A percentile compares a stretch with the other conserved stretches of the same genome.
Evolutionary conservation across 2,329 filamentous ascomycete species (phyloP).

Genomic region (Pezicula neosporulosa): DNA sequence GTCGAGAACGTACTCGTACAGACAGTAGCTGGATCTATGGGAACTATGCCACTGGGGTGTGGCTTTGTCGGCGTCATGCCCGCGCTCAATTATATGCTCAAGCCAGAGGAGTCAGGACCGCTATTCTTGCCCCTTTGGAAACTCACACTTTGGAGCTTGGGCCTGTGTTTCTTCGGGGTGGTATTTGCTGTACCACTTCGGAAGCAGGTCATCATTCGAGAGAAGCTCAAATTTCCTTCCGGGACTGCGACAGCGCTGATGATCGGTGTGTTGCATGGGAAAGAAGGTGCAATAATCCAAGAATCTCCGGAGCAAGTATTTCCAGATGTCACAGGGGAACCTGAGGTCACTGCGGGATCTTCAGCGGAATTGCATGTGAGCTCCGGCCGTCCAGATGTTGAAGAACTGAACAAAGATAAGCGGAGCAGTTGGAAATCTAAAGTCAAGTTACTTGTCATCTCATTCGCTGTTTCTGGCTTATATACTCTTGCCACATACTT

Average conservation of each 20-base stretch:
- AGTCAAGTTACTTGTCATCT: slow-evolving; percentile 41
- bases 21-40: slow-evolving; percentile 91
- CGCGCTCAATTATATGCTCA: slow-evolving; percentile 82
- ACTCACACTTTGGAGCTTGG: slow-evolving; percentile 85
- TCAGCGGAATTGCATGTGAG: slow-evolving; percentile 2
- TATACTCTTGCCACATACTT: slow-evolving; percentile 89
- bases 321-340: not conserved
- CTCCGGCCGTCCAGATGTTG: slow-evolving; percentile 13
- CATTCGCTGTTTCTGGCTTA: slow-evolving; percentile 56
- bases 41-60: slow-evolving; percentile 93
- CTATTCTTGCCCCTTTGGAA: slow-evolving; percentile 70
- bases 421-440: slow-evolving; percentile 29
- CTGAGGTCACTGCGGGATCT: not conserved
- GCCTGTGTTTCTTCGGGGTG: slow-evolving; percentile 93
- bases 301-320: slow-evolving; percentile 12
- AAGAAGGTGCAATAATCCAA: slow-evolving; percentile 32
- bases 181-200: slow-evolving; percentile 91
- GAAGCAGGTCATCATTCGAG: slow-evolving; percentile 86
- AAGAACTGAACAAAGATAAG: slow-evolving; percentile 19
- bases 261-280: slow-evolving; percentile 84
- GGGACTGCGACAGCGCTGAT: slow-evolving; percentile 93
- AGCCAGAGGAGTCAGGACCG: slow-evolving; percentile 73
- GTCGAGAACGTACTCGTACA: slow-evolving; percentile 97
- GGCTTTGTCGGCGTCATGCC: slow-evolving; percentile 95
- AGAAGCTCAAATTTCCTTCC: slow-evolving; percentile 90